Conservation (phyloP, 345 rosid genomes). For the Aquilaria yunnanensis region DNA sequence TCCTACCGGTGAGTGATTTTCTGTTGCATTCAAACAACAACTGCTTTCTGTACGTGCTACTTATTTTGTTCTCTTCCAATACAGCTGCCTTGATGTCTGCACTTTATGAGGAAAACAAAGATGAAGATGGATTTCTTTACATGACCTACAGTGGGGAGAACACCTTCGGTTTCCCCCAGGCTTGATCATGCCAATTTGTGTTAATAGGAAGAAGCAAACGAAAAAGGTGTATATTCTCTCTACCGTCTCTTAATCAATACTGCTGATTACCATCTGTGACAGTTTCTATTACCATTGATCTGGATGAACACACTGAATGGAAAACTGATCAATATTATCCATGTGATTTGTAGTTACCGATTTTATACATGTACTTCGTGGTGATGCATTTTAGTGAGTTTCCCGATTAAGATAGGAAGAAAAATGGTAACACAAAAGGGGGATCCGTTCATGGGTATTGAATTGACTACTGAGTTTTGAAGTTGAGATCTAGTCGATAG, state of each 20-base stretch:
- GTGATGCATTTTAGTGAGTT: no score
- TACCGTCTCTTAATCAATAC: slow-evolving; percentile 7
- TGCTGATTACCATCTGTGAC: background rate
- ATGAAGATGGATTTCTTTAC: slow-evolving; percentile 75
- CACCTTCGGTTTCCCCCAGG: slow-evolving; percentile 41
- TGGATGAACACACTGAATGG: background rate
- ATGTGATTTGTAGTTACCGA: no score
- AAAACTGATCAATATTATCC: no score
- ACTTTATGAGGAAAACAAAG: slow-evolving; percentile 57
- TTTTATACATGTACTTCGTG: no score
- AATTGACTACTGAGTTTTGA: no score
- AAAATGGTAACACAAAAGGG: no score
- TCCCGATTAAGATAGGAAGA: no score
- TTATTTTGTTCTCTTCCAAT: slow-evolving; percentile 8
- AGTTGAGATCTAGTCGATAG: no score
- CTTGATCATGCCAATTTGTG: slow-evolving; percentile 9
- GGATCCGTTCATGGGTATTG: no score
- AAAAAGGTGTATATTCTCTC: slow-evolving; percentile 30
- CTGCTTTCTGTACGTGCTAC: background rate
- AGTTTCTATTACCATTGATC: background rate
- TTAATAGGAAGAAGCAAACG: slow-evolving; percentile 14
- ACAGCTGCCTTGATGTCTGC: slow-evolving; percentile 66
- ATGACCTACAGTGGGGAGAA: slow-evolving; percentile 78
- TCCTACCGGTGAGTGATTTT: slow-evolving; percentile 40
- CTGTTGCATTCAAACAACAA: background rate